Evolutionary conservation across 805 yeast genomes (phyloP).

Genomic region (Scheffersomyces stipitis): DNA sequence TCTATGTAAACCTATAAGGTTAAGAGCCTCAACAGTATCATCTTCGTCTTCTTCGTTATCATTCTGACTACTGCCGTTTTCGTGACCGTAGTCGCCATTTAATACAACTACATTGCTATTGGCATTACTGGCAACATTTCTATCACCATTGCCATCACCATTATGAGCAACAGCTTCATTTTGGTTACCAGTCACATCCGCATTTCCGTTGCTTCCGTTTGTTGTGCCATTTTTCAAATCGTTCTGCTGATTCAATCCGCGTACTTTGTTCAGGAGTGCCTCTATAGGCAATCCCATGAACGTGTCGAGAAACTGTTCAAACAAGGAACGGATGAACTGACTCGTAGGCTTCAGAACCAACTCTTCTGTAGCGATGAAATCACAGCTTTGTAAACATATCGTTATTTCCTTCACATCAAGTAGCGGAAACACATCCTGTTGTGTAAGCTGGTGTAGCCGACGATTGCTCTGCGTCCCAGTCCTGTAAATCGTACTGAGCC

Average conservation of each 20-base stretch:
- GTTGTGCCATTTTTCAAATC: neutral
- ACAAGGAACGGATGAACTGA: conserved; percentile 52
- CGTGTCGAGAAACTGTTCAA: conserved; percentile 60
- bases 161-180: conserved; percentile 5
- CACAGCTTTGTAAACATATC: conserved; percentile 59
- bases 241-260: conserved; percentile 9
- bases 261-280: conserved; percentile 20
- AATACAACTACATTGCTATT: neutral
- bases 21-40: conserved; percentile 38
- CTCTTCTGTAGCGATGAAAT: conserved; percentile 60
- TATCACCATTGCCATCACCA: neutral
- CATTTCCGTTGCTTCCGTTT: conserved; percentile 3
- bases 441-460: conserved; percentile 21
- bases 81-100: conserved; percentile 7
- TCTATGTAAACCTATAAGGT: conserved; percentile 56
- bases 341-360: conserved; percentile 57
- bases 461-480: conserved; percentile 19
- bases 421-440: conserved; percentile 56
- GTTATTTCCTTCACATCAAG: conserved; percentile 61
- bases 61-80: too few species aligned
- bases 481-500: conserved; percentile 30
- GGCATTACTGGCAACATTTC: neutral
- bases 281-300: conserved; percentile 53
- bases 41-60: conserved; percentile 26
- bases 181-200: conserved; percentile 6